Percentiles rank a stretch among this genome's conserved stretches.
Evolutionary conservation across 345 rosid genomes (phyloP).

Genomic region (Boechera divaricarpa): DNA sequence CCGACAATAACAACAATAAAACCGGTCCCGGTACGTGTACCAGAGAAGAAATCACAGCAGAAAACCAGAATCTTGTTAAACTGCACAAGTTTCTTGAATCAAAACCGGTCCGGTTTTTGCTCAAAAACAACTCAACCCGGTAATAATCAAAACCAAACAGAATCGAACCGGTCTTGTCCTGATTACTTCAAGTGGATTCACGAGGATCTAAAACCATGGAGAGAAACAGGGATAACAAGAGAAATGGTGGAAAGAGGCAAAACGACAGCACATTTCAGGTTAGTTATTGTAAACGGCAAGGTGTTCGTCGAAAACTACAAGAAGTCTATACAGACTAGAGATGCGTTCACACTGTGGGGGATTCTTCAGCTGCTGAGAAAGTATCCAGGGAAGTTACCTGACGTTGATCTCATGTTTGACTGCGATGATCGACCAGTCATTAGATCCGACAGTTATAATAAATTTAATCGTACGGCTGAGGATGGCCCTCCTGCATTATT

Average conservation of each 20-base stretch:
- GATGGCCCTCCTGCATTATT: constrained; percentile 54
- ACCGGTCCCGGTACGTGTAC: constrained; percentile 19
- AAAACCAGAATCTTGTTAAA: constrained; percentile 25
- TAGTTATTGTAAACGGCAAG: constrained; percentile 56
- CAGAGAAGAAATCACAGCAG: constrained; percentile 16
- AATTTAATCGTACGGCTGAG: constrained; percentile 17
- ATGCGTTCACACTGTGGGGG: constrained; percentile 66
- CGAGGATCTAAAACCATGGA: constrained; percentile 91
- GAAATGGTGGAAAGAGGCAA: constrained; percentile 59
- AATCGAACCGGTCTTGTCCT: constrained; percentile 58
- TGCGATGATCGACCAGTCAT: constrained; percentile 63
- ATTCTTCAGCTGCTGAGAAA: constrained; percentile 63
- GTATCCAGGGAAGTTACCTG: constrained; percentile 71
- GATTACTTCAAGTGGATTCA: constrained; percentile 95
- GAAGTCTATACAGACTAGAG: constrained; percentile 58
- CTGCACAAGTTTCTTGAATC: constrained; percentile 33
- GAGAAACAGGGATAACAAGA: constrained; percentile 62
- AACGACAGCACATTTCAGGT: constrained; percentile 63
- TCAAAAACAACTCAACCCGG: neutral
- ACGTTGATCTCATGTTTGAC: constrained; percentile 75
- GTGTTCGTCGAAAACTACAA: constrained; percentile 62
- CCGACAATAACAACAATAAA: constrained; percentile 35
- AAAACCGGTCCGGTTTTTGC: constrained; percentile 39
- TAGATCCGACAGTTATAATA: constrained; percentile 33
- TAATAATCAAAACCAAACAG: constrained; percentile 22